Evolutionary conservation across 2,329 filamentous ascomycete genomes (phyloP), one percentile per base, ranked within the genome.

Genomic region (Proliferodiscus dingleyae): DNA sequence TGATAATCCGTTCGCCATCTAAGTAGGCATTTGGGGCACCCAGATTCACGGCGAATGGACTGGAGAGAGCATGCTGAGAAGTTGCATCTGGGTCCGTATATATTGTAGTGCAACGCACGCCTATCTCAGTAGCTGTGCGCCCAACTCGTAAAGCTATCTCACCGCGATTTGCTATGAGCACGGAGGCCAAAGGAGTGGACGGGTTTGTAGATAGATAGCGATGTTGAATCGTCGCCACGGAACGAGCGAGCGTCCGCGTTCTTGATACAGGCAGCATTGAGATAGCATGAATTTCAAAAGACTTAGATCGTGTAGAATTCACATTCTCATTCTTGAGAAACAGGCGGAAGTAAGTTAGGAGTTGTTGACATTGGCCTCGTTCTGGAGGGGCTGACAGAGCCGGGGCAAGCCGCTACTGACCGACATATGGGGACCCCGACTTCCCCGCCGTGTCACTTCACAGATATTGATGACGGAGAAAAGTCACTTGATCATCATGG

Each of bases 81-180:
- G 73, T 74, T 47, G 87, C 83, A 66, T 98, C 93, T 30, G 91
- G 87, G 55, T 95, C 87, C 6, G 93, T 98, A 68, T 95, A 98
- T 48, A 98, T 78, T 0, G 91, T 96, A 1, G 91, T 96, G 15
- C 91, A 95, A 51, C 83, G 82, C 62, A 98, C 95, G 47, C 93
- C 91, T 63, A 95, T 85, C 53, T 85, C 81, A 41, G 87, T 77
- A 26, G 93, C 93, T 18, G 93, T 98, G 55, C 83, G 81, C 55
- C 90, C 86, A 56, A 98, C 93, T 56, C 93, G 87, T 64, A 98
- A 75, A 40, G 93, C 93, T 59, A 98, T 98, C 69, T 98, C 93
- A 59, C 93, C 93, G 58, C 93, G 84, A 66, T 98, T 98, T 43
- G 93, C 93, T 64, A 98, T 97, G 19, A 98, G 77, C 33, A 97